These are phyloP conservation scores for Patellifolia procumbens DNA, from an alignment of 179 eudicot genomes.

Conservation along the genomic window DNA sequence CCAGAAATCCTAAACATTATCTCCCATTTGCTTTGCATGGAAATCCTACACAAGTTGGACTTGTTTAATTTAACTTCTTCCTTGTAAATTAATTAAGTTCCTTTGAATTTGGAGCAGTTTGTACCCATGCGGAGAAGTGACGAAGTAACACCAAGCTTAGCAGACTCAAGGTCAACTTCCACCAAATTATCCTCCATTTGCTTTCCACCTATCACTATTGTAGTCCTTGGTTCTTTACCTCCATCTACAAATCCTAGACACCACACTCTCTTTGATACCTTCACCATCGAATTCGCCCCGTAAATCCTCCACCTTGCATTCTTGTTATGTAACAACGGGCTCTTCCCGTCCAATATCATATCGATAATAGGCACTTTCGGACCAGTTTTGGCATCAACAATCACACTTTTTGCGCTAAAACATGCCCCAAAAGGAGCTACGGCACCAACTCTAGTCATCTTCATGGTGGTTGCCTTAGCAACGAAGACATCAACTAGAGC, in stretches of 20 bases:
- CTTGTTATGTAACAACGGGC: conserved; percentile 14
- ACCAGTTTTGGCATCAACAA: conserved; percentile 18
- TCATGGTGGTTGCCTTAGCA: conserved; percentile 20
- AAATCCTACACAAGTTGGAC: too few relatives aligned
- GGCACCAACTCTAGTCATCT: conserved; percentile 32
- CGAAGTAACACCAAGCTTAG: conserved; percentile 44
- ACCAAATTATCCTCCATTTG: conserved; percentile 58
- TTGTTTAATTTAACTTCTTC: too few relatives aligned
- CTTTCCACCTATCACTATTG: conserved; percentile 50
- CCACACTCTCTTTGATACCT: conserved; percentile 29
- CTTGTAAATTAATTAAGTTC: too few relatives aligned
- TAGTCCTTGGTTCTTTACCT: conserved; percentile 25
- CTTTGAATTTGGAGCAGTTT: conserved; percentile 37
- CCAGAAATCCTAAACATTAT: too few relatives aligned
- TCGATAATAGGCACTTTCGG: conserved; percentile 40
- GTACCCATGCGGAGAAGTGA: conserved; percentile 36
- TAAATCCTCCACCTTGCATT: conserved; percentile 54
- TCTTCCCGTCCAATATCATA: conserved; percentile 36
- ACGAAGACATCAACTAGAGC: conserved; percentile 21
- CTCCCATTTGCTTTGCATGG: too few relatives aligned
- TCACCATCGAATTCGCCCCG: conserved; percentile 49
- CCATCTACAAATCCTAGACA: conserved; percentile 58
- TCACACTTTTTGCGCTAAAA: conserved; percentile 28
- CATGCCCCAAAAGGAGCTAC: conserved; percentile 44
- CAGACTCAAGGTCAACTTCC: conserved; percentile 45